Conservation (phyloP, 1,284 basidiomycete species). For the Malassezia cuniculi region DNA sequence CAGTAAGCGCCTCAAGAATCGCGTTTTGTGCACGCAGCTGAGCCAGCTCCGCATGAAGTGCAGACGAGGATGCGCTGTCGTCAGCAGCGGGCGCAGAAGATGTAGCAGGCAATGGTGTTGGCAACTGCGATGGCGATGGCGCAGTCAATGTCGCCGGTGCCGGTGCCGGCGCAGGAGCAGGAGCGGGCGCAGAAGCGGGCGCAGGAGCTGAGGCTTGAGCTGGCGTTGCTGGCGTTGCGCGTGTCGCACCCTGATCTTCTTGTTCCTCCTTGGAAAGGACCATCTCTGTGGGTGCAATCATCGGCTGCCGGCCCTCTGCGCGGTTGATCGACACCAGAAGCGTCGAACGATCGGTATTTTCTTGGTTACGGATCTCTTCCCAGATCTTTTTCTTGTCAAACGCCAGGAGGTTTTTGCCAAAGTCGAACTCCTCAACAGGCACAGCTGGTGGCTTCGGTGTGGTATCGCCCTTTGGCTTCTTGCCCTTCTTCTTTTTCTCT, state of each 20-base stretch:
- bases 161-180: background rate
- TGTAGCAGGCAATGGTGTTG: no score
- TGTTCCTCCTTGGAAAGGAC: slow-evolving; percentile 5
- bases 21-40: slow-evolving; percentile 2
- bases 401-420: slow-evolving; percentile 11
- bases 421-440: slow-evolving; percentile 10
- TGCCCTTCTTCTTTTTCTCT: no score
- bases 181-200: background rate
- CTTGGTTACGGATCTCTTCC: slow-evolving; percentile 16
- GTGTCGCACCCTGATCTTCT: no score
- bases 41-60: no score
- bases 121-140: no score
- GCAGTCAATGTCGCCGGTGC: no score
- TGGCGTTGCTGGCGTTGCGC: no score
- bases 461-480: no score
- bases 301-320: slow-evolving; percentile 1
- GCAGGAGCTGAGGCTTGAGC: no score
- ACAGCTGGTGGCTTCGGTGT: background rate
- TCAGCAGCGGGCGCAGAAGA: no score
- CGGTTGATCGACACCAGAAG: slow-evolving; percentile 13
- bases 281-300: slow-evolving; percentile 11
- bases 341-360: background rate
- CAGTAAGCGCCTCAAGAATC: slow-evolving; percentile 9
- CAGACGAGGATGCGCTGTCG: no score
- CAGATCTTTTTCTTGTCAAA: slow-evolving; percentile 16